Percentiles rank a stretch among this genome's conserved stretches.
These are phyloP conservation scores for Pythium monospermum DNA, from an alignment of 352 stramenopile genomes.

Conservation along the genomic window DNA sequence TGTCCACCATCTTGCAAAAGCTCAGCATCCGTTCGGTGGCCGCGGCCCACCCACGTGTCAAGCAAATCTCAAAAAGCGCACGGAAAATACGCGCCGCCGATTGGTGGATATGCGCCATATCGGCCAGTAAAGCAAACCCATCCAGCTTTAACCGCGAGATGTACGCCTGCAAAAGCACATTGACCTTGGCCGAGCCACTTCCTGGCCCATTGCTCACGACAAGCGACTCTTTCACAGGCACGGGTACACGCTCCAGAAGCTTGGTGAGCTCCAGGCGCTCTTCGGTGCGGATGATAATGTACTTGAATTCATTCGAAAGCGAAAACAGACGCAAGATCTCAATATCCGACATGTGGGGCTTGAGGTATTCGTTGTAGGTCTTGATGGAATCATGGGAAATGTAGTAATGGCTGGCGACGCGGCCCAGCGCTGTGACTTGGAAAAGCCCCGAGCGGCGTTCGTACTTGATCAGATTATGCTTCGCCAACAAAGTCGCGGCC, in stretches of 20 bases:
- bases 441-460: constrained; percentile 94
- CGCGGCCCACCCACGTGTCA: constrained; percentile 93
- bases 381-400: constrained; percentile 98
- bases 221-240: constrained; percentile 97
- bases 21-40: constrained; percentile 94
- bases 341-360: constrained; percentile 99
- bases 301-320: constrained; percentile 98
- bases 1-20: constrained; percentile 99
- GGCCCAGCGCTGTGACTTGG: constrained; percentile 95
- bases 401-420: constrained; percentile 99
- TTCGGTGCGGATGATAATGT: constrained; percentile 97
- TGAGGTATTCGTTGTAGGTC: constrained; percentile 98
- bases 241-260: constrained; percentile 95
- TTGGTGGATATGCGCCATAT: constrained; percentile 99
- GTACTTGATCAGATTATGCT: constrained; percentile 98
- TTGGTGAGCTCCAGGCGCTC: constrained; percentile 99
- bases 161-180: constrained; percentile 99
- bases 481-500: constrained; percentile 94
- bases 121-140: constrained; percentile 97
- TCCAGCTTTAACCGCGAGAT: constrained; percentile 97
- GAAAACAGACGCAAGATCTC: constrained; percentile 99
- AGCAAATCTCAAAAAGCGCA: constrained; percentile 98
- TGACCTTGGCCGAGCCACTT: constrained; percentile 94
- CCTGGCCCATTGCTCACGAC: constrained; percentile 41
- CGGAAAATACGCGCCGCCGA: constrained; percentile 97